Evolutionary conservation across 2,329 filamentous ascomycete genomes (phyloP).

Genomic region (Lithohypha guttulata): DNA sequence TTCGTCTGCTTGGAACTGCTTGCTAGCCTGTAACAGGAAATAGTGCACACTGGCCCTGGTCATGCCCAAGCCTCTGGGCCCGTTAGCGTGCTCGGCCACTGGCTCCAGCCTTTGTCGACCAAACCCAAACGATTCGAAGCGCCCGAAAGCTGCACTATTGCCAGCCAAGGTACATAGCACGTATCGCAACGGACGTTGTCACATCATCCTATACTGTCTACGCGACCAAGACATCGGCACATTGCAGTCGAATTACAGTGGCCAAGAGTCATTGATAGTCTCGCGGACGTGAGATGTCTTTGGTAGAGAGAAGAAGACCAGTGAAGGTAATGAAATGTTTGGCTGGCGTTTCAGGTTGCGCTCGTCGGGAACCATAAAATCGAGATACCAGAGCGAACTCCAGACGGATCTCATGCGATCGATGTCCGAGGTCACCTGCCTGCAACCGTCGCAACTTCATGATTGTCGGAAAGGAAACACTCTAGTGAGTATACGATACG

Average conservation of each 20-base stretch:
- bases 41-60: conserved; percentile 5
- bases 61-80: neutral
- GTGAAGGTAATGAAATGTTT: neutral
- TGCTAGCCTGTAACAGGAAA: conserved; percentile 1
- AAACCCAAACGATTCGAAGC: conserved; percentile 5
- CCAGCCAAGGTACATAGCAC: neutral
- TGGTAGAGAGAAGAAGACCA: neutral
- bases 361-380: neutral
- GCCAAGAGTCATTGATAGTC: too few species aligned
- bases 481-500: neutral
- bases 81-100: neutral
- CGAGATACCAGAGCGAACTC: neutral
- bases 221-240: too few species aligned
- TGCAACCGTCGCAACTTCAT: neutral
- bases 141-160: neutral
- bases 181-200: conserved; percentile 1
- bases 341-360: conserved; percentile 3
- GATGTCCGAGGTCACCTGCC: neutral
- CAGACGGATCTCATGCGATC: neutral
- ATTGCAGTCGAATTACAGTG: too few species aligned
- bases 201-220: too few species aligned
- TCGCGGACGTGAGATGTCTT: neutral
- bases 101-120: conserved; percentile 2
- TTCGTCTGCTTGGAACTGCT: too few species aligned
- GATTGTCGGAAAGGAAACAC: neutral